Percentiles rank a stretch among this genome's conserved stretches.
Conservation (phyloP, 345 rosid genomes). For the Murraya paniculata region DNA sequence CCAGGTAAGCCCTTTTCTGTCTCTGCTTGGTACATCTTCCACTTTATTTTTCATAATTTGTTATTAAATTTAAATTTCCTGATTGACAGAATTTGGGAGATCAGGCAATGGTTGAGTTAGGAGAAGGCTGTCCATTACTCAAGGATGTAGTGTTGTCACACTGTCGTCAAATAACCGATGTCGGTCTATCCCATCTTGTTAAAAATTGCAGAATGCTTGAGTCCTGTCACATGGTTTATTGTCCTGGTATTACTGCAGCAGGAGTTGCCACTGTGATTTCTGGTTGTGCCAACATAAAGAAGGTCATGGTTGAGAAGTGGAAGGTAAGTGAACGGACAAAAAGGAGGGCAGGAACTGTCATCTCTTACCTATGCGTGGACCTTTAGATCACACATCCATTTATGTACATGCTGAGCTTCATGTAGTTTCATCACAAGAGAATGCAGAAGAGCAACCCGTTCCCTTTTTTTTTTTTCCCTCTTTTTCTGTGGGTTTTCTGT, state of each 20-base stretch:
- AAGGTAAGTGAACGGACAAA: constrained; percentile 80
- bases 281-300: constrained; percentile 73
- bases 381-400: constrained; percentile 32
- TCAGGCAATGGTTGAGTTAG: constrained; percentile 69
- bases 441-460: background rate
- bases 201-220: constrained; percentile 57
- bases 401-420: background rate
- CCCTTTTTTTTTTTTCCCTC: background rate
- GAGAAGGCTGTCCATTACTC: constrained; percentile 77
- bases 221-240: constrained; percentile 83
- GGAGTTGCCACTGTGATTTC: constrained; percentile 91
- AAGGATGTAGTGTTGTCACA: constrained; percentile 83
- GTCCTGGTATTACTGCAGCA: constrained; percentile 60
- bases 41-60: background rate
- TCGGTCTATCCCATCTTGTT: constrained; percentile 73
- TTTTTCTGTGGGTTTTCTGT: background rate
- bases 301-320: constrained; percentile 82
- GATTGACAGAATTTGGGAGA: constrained; percentile 66
- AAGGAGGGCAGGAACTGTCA: constrained; percentile 69
- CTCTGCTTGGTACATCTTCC: background rate
- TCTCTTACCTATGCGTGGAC: constrained; percentile 73
- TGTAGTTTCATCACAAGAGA: background rate
- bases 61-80: background rate
- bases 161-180: constrained; percentile 69
- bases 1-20: constrained; percentile 45